Evolutionary conservation across 148 eudicot genomes (phyloP).

Genomic region (Spergularia marina): DNA sequence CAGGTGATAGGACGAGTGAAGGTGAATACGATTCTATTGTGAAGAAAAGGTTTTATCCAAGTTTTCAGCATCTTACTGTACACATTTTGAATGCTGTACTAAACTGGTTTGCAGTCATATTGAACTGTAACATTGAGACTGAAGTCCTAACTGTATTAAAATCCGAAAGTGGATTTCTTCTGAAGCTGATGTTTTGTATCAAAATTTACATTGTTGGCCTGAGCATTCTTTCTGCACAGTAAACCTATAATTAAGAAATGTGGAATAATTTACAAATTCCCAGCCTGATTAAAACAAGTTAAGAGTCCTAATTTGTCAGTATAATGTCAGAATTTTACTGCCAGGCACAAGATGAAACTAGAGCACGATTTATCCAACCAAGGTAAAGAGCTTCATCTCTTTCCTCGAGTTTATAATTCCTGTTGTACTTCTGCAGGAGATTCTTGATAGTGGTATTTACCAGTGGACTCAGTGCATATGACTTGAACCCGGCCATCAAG

Average conservation of each 20-base stretch:
- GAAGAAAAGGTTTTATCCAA: conserved; percentile 16
- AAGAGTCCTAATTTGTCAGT: too few species aligned
- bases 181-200: not conserved
- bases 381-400: conserved; percentile 45
- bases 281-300: too few species aligned
- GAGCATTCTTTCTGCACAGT: too few species aligned
- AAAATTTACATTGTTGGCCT: too few species aligned
- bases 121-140: not conserved
- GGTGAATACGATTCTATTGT: conserved; percentile 24
- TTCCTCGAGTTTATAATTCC: conserved; percentile 46
- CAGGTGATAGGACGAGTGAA: conserved; percentile 11
- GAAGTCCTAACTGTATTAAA: too few species aligned
- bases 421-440: conserved; percentile 40
- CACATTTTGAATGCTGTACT: conserved; percentile 28
- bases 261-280: too few species aligned
- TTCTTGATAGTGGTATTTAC: conserved; percentile 43
- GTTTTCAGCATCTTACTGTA: conserved; percentile 21
- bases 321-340: conserved; percentile 20
- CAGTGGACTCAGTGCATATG: conserved; percentile 43
- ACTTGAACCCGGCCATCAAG: conserved; percentile 56
- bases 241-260: too few species aligned
- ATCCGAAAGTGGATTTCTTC: not conserved
- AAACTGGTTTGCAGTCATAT: conserved; percentile 27
- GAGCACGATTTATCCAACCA: conserved; percentile 50
- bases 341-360: conserved; percentile 58